These are phyloP conservation scores for Hyaloperonospora brassicae DNA, from an alignment of 352 stramenopile genomes.

Conservation along the genomic window DNA sequence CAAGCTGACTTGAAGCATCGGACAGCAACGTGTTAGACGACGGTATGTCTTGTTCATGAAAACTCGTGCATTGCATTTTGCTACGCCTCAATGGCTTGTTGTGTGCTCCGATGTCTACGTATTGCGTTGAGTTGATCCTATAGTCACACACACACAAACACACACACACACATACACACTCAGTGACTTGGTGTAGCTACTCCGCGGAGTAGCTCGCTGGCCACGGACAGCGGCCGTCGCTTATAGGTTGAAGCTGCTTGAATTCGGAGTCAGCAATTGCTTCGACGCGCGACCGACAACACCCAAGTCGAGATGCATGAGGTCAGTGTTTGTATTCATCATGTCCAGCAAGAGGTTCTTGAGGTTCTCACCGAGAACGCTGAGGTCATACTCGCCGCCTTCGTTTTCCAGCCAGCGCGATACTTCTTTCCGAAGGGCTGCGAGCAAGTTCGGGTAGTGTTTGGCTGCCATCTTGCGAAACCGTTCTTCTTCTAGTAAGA, in stretches of 20 bases:
- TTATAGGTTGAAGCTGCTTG: constrained; percentile 17
- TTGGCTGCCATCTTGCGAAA: constrained; percentile 70
- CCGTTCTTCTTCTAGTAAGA: constrained; percentile 66
- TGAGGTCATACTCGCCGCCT: constrained; percentile 60
- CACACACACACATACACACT: no score
- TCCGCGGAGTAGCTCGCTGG: constrained; percentile 18
- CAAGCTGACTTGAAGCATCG: constrained; percentile 24
- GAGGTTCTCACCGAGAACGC: constrained; percentile 61
- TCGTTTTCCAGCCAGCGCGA: constrained; percentile 69
- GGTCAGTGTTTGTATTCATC: constrained; percentile 72
- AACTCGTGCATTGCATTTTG: not conserved
- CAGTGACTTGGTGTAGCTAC: constrained; percentile 30
- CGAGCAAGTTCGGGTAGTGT: constrained; percentile 48
- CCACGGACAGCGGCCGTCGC: constrained; percentile 3
- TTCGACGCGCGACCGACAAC: constrained; percentile 33
- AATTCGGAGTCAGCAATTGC: constrained; percentile 19
- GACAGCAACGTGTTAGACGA: constrained; percentile 7
- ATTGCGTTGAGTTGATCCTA: not conserved
- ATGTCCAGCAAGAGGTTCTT: constrained; percentile 69
- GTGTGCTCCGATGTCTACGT: constrained; percentile 7
- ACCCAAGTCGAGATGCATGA: constrained; percentile 79
- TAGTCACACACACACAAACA: no score
- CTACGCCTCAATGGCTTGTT: constrained; percentile 3
- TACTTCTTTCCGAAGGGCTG: constrained; percentile 53
- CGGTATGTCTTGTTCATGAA: not conserved